These are phyloP conservation scores for Tolypocladium paradoxum DNA, from an alignment of 2,329 filamentous ascomycete species.

Conservation along the genomic window DNA sequence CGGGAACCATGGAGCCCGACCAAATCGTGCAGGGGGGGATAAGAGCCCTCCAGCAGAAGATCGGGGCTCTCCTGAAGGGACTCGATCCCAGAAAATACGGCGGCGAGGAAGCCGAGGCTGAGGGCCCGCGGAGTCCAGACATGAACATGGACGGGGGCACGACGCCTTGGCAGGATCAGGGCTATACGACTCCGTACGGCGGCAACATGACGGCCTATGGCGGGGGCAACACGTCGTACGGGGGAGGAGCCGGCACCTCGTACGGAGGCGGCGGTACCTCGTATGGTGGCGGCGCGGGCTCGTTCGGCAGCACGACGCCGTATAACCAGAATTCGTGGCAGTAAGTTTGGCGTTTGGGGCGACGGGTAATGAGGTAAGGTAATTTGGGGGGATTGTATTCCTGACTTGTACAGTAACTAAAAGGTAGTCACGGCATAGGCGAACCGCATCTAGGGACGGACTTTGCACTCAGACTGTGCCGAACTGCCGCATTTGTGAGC, in stretches of 20 bases:
- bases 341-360: slow-evolving; percentile 12
- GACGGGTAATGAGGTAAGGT: no score
- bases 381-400: background rate
- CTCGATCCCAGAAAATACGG: slow-evolving; percentile 37
- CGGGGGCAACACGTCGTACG: slow-evolving; percentile 59
- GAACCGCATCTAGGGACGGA: background rate
- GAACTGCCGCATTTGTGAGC: background rate
- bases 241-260: slow-evolving; percentile 37
- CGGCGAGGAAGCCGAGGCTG: slow-evolving; percentile 47
- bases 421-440: background rate
- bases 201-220: slow-evolving; percentile 48
- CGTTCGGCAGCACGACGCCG: slow-evolving; percentile 31
- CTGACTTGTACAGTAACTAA: background rate
- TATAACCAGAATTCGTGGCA: slow-evolving; percentile 42
- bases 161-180: slow-evolving; percentile 49
- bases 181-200: slow-evolving; percentile 60
- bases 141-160: slow-evolving; percentile 47
- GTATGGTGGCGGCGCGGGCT: slow-evolving; percentile 49
- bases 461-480: background rate
- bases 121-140: slow-evolving; percentile 57
- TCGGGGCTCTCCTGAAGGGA: slow-evolving; percentile 63
- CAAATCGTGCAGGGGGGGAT: slow-evolving; percentile 83
- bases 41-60: slow-evolving; percentile 77
- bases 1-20: slow-evolving; percentile 81
- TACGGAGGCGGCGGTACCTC: slow-evolving; percentile 33